phyloP scores from a whole-genome alignment of 768 basidiomycete species.

The Cubamyces sp. region DNA sequence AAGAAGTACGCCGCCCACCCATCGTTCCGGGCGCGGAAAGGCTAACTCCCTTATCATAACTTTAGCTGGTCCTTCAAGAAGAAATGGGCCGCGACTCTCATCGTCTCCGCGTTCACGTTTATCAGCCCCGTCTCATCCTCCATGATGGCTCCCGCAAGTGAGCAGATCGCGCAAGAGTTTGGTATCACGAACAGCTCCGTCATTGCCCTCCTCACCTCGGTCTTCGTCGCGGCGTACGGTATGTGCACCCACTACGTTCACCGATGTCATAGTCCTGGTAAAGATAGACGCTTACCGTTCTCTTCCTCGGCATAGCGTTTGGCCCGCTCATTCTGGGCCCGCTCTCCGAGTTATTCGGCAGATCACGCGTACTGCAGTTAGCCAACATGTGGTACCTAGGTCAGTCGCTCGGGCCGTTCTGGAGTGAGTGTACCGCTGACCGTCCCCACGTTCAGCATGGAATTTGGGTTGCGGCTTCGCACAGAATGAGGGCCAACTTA shows the following conservation, averaged over 20 bases:
- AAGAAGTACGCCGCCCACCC: slow-evolving; percentile 33
- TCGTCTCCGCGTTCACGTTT: slow-evolving; percentile 71
- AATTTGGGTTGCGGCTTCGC: slow-evolving; percentile 46
- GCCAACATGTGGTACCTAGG: slow-evolving; percentile 68
- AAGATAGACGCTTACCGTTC: not conserved
- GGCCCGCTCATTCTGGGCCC: slow-evolving; percentile 55
- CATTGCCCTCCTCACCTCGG: slow-evolving; percentile 61
- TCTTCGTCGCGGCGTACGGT: slow-evolving; percentile 64
- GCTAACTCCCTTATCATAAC: not conserved
- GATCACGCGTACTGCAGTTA: slow-evolving; percentile 59
- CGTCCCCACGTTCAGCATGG: slow-evolving; percentile 45
- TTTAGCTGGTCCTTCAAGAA: slow-evolving; percentile 56
- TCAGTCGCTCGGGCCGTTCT: slow-evolving; percentile 30
- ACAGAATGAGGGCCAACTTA: slow-evolving; percentile 36
- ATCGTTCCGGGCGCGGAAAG: not conserved
- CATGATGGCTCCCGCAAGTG: slow-evolving; percentile 69
- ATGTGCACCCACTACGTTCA: slow-evolving; percentile 19
- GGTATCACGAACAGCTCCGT: slow-evolving; percentile 52
- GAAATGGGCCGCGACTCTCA: slow-evolving; percentile 69
- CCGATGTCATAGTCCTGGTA: not conserved
- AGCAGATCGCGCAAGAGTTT: slow-evolving; percentile 54
- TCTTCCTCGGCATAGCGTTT: slow-evolving; percentile 41
- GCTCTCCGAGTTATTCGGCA: slow-evolving; percentile 72
- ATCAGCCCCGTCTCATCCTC: slow-evolving; percentile 71
- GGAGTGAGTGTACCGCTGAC: not conserved